These are phyloP conservation scores for Thozetella sp. DNA, from an alignment of 495 filamentous ascomycete genomes.

Conservation along the genomic window DNA sequence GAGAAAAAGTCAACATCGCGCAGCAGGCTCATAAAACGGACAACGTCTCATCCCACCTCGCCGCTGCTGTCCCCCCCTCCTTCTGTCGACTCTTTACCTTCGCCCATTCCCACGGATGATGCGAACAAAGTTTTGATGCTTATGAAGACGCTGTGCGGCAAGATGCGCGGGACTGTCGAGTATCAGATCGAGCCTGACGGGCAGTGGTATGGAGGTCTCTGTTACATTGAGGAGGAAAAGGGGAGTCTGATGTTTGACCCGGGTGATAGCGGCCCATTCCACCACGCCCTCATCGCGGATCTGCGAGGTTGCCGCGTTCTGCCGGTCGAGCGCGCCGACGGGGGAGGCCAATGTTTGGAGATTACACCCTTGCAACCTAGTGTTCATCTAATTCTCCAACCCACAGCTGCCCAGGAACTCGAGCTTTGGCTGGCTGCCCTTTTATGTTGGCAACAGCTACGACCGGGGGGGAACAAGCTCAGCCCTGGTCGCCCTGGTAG, in stretches of 20 bases:
- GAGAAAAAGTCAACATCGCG: slow-evolving; percentile 37
- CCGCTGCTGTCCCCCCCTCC: slow-evolving; percentile 45
- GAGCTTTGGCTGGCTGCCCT: slow-evolving; percentile 93
- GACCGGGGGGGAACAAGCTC: slow-evolving; percentile 47
- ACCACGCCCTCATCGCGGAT: slow-evolving; percentile 67
- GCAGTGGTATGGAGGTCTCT: slow-evolving; percentile 62
- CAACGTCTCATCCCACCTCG: slow-evolving; percentile 47
- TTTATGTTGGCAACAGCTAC: slow-evolving; percentile 91
- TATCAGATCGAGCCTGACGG: slow-evolving; percentile 57
- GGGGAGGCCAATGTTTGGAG: slow-evolving; percentile 74
- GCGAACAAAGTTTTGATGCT: slow-evolving; percentile 65
- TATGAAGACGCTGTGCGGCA: slow-evolving; percentile 68
- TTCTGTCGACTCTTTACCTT: slow-evolving; percentile 53
- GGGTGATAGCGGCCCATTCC: slow-evolving; percentile 48
- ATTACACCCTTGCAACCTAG: slow-evolving; percentile 72
- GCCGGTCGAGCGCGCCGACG: slow-evolving; percentile 63
- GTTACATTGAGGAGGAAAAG: slow-evolving; percentile 67
- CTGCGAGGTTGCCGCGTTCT: slow-evolving; percentile 84
- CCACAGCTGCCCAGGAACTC: slow-evolving; percentile 72
- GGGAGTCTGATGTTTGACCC: slow-evolving; percentile 67
- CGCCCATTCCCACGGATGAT: slow-evolving; percentile 60
- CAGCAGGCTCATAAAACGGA: slow-evolving; percentile 49
- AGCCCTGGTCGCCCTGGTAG: slow-evolving; percentile 19
- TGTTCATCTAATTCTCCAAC: slow-evolving; percentile 73
- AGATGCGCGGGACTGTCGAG: slow-evolving; percentile 71